Evolutionary conservation across 2,329 filamentous ascomycete genomes (phyloP).

Genomic region (Ophiobolus disseminans): DNA sequence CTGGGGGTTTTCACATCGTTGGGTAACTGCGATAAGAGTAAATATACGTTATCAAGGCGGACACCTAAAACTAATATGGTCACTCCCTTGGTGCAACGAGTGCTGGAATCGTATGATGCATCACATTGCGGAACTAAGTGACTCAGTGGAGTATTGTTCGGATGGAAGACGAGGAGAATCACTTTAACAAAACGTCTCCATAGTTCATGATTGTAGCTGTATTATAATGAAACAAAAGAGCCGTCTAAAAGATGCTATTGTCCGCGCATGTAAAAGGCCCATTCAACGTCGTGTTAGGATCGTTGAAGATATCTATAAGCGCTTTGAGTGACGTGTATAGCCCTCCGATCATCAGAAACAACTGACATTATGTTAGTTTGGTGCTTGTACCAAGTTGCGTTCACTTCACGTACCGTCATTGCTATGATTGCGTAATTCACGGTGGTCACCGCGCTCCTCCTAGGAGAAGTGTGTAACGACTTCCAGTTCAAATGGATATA

Average conservation of each 20-base stretch:
- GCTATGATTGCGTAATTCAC: slow-evolving; percentile 54
- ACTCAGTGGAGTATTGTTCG: too few relatives aligned
- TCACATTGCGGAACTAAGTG: too few relatives aligned
- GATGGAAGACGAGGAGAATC: too few relatives aligned
- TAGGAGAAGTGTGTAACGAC: slow-evolving; percentile 25
- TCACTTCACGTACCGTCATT: slow-evolving; percentile 34
- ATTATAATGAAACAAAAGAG: not conserved
- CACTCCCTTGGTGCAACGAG: too few relatives aligned
- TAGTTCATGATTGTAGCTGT: not conserved
- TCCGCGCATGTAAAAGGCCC: slow-evolving; percentile 40
- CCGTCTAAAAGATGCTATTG: slow-evolving; percentile 36
- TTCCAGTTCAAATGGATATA: slow-evolving; percentile 58
- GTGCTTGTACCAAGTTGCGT: not conserved
- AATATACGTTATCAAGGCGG: too few relatives aligned
- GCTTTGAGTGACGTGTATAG: slow-evolving; percentile 37
- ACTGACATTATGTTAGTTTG: not conserved
- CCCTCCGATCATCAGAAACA: slow-evolving; percentile 22
- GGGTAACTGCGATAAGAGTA: too few relatives aligned
- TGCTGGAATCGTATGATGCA: too few relatives aligned
- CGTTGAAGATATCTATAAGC: slow-evolving; percentile 37
- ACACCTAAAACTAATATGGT: too few relatives aligned
- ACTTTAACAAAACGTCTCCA: too few relatives aligned
- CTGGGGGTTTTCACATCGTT: too few relatives aligned
- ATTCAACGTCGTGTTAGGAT: slow-evolving; percentile 30
- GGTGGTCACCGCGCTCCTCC: slow-evolving; percentile 54